Base-by-base conservation (phyloP, 306 rosid genomes). In the Cercis canadensis region DNA sequence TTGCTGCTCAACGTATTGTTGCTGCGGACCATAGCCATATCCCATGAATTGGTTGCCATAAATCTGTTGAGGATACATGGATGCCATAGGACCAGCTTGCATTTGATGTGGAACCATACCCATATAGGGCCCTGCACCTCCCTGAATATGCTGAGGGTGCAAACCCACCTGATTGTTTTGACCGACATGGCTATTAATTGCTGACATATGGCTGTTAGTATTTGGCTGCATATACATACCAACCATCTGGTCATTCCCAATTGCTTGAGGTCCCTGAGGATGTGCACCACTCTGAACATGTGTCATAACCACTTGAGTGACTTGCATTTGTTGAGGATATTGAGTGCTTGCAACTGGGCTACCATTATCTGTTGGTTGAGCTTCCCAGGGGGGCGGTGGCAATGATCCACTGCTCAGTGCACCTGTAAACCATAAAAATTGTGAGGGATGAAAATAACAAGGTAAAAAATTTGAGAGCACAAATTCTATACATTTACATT, bases 321-420 rank as follows among this genome's bases (percentile, higher is more conserved):
- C 77, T 80, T 88, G 98, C 87, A 82, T 13, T 14, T 89, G 83
- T 41, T 84, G 98, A 50, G 93, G 87, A 82, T 82, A 95, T 70
- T 80, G 97, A 75, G 87, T 71, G 53, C 86, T 84, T 21, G 84
- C 73, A 5, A 78, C 87, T 17, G 84, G 79, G 72, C 77, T 80
- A 58, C 89, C 81, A 40, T 69, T 88, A 24, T 87, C 89, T 11
- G 78, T 36, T 24, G 91, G 50, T 84, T 87, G 96, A 82, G 87
- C 88, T 84, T 95, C 99, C 99, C 99, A 95, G 1, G 99, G 99
- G n/a, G 99, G 99, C 2, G 92, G 96, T 1, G 99, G 99, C 5
- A 89, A 85, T 34, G 97, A 83, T 57, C 90, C 97, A 50, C 79
- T 57, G 65, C 70, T 74, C 81, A 73, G 86, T 36, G 86, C 21